These are phyloP conservation scores for Naganishia randhawae DNA, from an alignment of 768 basidiomycete genomes.

Conservation along the genomic window DNA sequence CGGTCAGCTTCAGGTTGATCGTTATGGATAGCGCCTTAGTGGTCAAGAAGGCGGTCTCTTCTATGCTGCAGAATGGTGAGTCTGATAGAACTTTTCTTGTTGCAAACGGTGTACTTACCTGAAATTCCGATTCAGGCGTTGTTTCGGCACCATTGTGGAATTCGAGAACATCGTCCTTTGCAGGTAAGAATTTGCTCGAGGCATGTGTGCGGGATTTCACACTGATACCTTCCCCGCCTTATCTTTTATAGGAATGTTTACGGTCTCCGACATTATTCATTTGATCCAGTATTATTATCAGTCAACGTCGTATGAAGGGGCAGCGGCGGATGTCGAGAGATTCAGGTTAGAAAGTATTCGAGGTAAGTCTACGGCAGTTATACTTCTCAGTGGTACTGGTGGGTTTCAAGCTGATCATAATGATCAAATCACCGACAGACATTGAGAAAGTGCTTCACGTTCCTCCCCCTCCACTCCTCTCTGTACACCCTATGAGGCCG, in stretches of 20 bases:
- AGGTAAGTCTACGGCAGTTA: conserved; percentile 57
- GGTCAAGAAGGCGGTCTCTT: conserved; percentile 80
- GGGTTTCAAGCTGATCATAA: not conserved
- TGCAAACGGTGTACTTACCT: not conserved
- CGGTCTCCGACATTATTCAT: conserved; percentile 97
- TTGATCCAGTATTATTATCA: conserved; percentile 98
- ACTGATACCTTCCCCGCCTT: not conserved
- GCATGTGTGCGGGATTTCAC: too few species aligned
- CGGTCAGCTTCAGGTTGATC: conserved; percentile 92
- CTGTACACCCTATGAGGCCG: conserved; percentile 79
- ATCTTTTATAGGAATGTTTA: conserved; percentile 74
- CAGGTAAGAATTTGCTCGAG: conserved; percentile 49
- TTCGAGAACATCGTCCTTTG: conserved; percentile 84
- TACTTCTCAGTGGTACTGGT: not conserved
- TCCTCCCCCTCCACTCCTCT: conserved; percentile 81
- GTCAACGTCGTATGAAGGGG: conserved; percentile 74
- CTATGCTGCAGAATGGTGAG: conserved; percentile 66
- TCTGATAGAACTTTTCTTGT: not conserved
- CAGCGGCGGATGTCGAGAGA: conserved; percentile 83
- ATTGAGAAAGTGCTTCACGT: conserved; percentile 91
- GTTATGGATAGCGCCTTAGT: conserved; percentile 93
- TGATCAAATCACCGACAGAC: conserved; percentile 56
- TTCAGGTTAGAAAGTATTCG: conserved; percentile 82
- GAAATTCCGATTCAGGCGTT: conserved; percentile 61
- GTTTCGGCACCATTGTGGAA: conserved; percentile 98